Evolutionary conservation across 169 alveolate species (phyloP).

Genomic region (Ichthyophthirius multifiliis): DNA sequence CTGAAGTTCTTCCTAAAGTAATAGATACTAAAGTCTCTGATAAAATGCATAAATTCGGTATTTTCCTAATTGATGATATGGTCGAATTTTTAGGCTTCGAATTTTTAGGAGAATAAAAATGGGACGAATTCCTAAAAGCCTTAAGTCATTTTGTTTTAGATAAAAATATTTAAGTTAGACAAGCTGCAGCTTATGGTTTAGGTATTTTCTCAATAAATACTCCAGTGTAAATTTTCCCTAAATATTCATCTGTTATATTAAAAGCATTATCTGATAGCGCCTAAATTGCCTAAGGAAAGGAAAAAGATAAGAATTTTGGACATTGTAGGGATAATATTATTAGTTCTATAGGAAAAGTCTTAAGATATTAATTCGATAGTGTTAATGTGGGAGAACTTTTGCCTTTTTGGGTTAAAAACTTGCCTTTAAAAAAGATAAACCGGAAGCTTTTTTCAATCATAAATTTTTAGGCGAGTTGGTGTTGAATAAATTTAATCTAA

Average conservation of each 20-base stretch:
- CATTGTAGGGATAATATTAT: constrained; percentile 82
- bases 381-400: constrained; percentile 26
- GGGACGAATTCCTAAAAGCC: constrained; percentile 53
- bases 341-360: constrained; percentile 76
- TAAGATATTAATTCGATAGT: constrained; percentile 48
- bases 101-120: constrained; percentile 54
- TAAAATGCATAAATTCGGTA: constrained; percentile 56
- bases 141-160: constrained; percentile 50
- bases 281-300: constrained; percentile 39
- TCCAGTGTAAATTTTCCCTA: constrained; percentile 38
- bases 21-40: constrained; percentile 47
- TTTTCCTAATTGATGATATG: constrained; percentile 80
- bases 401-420: constrained; percentile 48
- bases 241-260: constrained; percentile 33
- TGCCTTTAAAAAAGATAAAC: constrained; percentile 65
- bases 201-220: constrained; percentile 64
- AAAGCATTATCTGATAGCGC: constrained; percentile 48
- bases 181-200: constrained; percentile 82
- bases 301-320: constrained; percentile 58
- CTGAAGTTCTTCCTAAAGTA: constrained; percentile 61
- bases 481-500: not conserved
- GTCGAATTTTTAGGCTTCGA: constrained; percentile 73
- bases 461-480: constrained; percentile 56
- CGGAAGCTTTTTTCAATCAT: constrained; percentile 62
- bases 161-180: constrained; percentile 64